Evolutionary conservation across 176 grass and related monocot genomes (phyloP).

Genomic region (Triticum urartu): DNA sequence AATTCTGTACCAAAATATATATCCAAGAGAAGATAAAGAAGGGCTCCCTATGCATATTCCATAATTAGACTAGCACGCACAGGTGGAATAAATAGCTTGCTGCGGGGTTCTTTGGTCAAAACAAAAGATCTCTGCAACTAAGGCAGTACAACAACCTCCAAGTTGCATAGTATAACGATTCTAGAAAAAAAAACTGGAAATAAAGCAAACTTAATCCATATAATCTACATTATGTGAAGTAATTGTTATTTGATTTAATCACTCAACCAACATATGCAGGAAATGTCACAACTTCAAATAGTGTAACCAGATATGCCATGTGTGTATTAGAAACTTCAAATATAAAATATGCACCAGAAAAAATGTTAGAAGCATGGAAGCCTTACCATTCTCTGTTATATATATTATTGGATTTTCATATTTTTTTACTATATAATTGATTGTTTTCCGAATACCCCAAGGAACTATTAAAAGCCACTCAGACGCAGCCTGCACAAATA

Average conservation of each 20-base stretch:
- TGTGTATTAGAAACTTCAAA: background rate
- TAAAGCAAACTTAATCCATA: background rate
- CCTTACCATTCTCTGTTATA: constrained; percentile 93
- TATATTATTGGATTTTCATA: constrained; percentile 72
- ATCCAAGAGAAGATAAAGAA: background rate
- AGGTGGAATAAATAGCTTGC: constrained; percentile 11
- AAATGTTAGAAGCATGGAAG: constrained; percentile 15
- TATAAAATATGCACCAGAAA: background rate
- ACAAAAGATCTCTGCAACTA: constrained; percentile 3
- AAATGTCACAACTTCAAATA: background rate
- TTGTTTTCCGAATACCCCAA: constrained; percentile 79
- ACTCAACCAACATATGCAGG: background rate
- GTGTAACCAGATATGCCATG: background rate
- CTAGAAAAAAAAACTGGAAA: background rate
- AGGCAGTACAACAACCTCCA: background rate
- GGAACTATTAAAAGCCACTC: constrained; percentile 95
- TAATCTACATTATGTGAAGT: background rate
- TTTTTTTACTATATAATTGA: constrained; percentile 66
- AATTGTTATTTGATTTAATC: background rate
- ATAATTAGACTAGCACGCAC: background rate
- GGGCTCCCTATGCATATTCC: constrained; percentile 1
- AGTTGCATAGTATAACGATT: background rate
- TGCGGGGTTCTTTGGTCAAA: background rate
- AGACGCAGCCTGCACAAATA: constrained; percentile 83
- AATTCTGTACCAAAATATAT: background rate